These are phyloP conservation scores for Globisporangium canariense DNA, from an alignment of 352 stramenopile species.

Conservation along the genomic window DNA sequence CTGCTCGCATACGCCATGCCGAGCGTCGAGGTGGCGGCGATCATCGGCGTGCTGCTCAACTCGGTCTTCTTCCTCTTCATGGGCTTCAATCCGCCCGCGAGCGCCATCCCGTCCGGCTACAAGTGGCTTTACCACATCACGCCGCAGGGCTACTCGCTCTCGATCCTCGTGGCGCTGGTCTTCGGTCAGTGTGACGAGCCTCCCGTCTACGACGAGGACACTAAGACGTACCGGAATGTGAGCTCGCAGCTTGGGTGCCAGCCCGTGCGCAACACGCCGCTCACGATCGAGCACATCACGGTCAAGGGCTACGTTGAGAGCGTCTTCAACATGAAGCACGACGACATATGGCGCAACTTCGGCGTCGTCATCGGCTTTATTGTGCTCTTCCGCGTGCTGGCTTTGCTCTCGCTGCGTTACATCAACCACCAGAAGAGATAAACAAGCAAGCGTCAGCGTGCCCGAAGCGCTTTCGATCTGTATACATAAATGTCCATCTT, in stretches of 20 bases:
- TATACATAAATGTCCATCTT: too few relatives aligned
- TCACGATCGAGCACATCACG: constrained; percentile 13
- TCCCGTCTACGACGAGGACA: background rate
- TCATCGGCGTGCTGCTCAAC: constrained; percentile 37
- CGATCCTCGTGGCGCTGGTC: constrained; percentile 34
- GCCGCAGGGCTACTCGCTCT: constrained; percentile 32
- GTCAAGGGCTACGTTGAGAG: constrained; percentile 32
- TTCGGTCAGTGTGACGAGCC: constrained; percentile 36
- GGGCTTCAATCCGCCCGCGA: constrained; percentile 40
- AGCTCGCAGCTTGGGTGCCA: constrained; percentile 15
- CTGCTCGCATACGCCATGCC: constrained; percentile 30
- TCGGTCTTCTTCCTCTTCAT: constrained; percentile 34
- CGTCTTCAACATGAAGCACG: constrained; percentile 25
- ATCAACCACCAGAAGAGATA: constrained; percentile 23
- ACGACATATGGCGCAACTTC: constrained; percentile 6
- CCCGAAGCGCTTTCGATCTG: too few relatives aligned
- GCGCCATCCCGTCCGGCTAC: constrained; percentile 34
- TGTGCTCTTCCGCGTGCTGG: constrained; percentile 35
- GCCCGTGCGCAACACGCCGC: background rate
- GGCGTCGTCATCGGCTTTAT: constrained; percentile 24
- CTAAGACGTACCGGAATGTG: background rate
- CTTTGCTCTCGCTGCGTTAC: constrained; percentile 37
- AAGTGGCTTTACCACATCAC: constrained; percentile 41
- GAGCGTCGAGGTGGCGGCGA: constrained; percentile 31
- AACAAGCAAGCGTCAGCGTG: too few relatives aligned